Evolutionary conservation across 805 yeast species (phyloP), one percentile per base, ranked within the genome.

Genomic region (Metschnikowia cerradonensis): DNA sequence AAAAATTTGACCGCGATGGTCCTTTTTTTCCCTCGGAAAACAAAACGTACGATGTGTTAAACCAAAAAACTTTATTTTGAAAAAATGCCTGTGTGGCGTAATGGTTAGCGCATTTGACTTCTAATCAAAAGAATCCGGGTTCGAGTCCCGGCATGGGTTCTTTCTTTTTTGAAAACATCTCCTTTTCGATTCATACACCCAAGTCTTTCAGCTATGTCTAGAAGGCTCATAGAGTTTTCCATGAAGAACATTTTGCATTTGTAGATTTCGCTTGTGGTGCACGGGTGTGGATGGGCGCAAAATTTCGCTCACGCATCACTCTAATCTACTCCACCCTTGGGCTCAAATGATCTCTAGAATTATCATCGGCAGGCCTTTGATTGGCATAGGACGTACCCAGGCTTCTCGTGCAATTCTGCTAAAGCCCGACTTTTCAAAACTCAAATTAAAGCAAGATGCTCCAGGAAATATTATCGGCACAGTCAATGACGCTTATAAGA

Each of bases 401-500:
- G 48, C 54, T 0, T 23, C 40, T 17, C 44, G 66, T 38, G 17
- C 45, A 11, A 53, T 64, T 31, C 60, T 62, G 51, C 57, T 64
- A 47, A 70, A 65, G 48, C 78, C 78, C 68, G 78, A 67, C 71
- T 80, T 68, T 59, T 81, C 70, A 41, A 70, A 66, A 50, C 68
- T 63, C 47, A 83, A 82, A 57, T 74, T 78, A 43, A 80, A 82
- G 52, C 84, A 85, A 51, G 95, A 88, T 70, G 92, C 95, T 34
- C 88, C 97, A 41, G 98, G 97, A 36, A 78, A 86, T 66, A 84
- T 92, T 51, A 84, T 84, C 43, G 98, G 97, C n/a, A 83, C 91
- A 6, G 96, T 91, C 45, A 94, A 92, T 68, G 98, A 94, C 55
- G 90, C 98, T 14, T 86, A 78, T 61, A 71, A 73, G 33, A 72